A percentile compares a stretch with the other conserved stretches of the same genome.
phyloP scores from a whole-genome alignment of 139 green algal genomes.

The Trebouxia sp. region DNA sequence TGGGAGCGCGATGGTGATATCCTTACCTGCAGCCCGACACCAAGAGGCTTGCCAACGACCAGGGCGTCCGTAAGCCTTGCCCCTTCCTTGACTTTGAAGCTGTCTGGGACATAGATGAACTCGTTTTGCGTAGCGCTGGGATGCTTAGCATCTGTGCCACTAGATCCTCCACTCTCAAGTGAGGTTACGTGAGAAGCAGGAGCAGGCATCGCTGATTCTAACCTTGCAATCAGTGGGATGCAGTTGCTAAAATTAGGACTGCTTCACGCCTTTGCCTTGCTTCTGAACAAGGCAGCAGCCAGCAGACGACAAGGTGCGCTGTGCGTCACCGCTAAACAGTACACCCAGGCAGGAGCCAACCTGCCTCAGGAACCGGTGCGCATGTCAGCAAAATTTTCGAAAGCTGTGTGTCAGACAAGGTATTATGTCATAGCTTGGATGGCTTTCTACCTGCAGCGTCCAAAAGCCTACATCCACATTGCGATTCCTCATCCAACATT shows the following conservation, averaged over 20 bases:
- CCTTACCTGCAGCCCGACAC: slow-evolving; percentile 25
- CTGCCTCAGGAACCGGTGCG: too few species aligned
- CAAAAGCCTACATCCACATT: background rate
- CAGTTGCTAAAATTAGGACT: too few species aligned
- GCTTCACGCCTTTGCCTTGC: too few species aligned
- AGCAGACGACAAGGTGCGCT: too few species aligned
- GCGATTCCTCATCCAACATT: background rate
- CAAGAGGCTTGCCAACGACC: slow-evolving; percentile 21
- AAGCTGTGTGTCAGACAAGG: too few species aligned
- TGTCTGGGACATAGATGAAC: slow-evolving; percentile 19
- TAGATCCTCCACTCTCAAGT: background rate
- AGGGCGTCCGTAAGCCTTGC: slow-evolving; percentile 18
- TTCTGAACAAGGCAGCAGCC: too few species aligned
- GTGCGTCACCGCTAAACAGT: too few species aligned
- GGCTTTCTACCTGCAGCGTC: too few species aligned
- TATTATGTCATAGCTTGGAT: too few species aligned
- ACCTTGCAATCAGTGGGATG: too few species aligned
- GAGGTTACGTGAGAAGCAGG: background rate
- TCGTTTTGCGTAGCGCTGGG: background rate
- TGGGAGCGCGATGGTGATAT: background rate
- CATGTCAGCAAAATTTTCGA: too few species aligned
- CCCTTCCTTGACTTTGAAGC: slow-evolving; percentile 23
- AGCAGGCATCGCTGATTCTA: background rate
- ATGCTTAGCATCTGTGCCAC: background rate
- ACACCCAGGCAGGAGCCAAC: too few species aligned